Percentiles rank a stretch among this genome's conserved stretches.
Evolutionary conservation across 78 protist genomes (phyloP).

Genomic region (Dictyostelium intermedium): DNA sequence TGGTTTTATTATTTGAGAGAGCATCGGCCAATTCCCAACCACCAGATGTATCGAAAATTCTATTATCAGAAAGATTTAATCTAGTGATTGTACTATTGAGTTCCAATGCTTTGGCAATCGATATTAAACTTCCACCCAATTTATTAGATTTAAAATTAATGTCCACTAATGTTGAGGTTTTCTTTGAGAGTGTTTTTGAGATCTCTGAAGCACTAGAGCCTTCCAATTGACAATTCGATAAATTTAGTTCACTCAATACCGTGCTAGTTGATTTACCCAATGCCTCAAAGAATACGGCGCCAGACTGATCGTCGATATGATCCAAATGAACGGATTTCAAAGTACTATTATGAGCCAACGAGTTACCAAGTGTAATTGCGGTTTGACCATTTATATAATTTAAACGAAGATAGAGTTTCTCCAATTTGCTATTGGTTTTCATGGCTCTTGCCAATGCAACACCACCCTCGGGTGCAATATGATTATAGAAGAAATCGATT

Average conservation of each 20-base stretch:
- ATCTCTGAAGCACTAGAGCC: slow-evolving; percentile 7
- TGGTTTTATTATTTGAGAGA: background rate
- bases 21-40: slow-evolving; percentile 20
- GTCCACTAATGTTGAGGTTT: background rate
- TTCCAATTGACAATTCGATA: slow-evolving; percentile 21
- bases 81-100: background rate
- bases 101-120: background rate
- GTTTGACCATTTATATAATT: slow-evolving; percentile 25
- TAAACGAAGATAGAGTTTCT: slow-evolving; percentile 33
- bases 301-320: slow-evolving; percentile 33
- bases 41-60: slow-evolving; percentile 38
- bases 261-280: background rate
- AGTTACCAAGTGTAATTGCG: background rate
- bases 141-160: slow-evolving; percentile 37
- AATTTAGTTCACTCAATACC: background rate
- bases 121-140: background rate
- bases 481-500: slow-evolving; percentile 39
- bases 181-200: background rate
- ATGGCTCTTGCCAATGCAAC: slow-evolving; percentile 38
- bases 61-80: slow-evolving; percentile 52
- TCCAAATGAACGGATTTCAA: slow-evolving; percentile 35
- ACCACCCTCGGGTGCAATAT: slow-evolving; percentile 61
- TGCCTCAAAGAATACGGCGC: slow-evolving; percentile 7
- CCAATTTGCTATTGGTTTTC: slow-evolving; percentile 3
- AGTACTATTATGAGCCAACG: background rate